Evolutionary conservation across 2,329 filamentous ascomycete species (phyloP), one percentile per base, ranked within the genome.

Genomic region (Stachybotrys echinatus): DNA sequence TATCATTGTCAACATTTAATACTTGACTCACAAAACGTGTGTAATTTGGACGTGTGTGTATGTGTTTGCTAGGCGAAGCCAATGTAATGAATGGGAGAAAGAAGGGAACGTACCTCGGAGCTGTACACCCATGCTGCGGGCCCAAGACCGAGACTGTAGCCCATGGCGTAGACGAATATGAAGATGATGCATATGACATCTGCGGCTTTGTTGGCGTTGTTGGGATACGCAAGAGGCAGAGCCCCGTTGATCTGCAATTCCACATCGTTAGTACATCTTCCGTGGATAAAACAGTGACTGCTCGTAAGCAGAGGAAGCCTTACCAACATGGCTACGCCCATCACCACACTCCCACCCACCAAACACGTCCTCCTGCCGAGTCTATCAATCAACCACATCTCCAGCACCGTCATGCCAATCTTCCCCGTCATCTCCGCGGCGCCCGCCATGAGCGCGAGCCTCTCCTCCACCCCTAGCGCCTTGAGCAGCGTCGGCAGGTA

Each of bases 111-210:
- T 53, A 79, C 76, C 66, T 83, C 79, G 0, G 77, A 73, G n/a
- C 76, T 76, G 52, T 83, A 83, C 0, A 83, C 76, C 79, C 79
- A 83, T 0, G 77, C 71, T 1, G 77, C 74, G 0, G 79, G 77
- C 0, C 79, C 79, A 42, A 82, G 80, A 0, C 79, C 77, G 53
- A 83, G 67, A 47, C 75, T 80, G 58, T 80, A 83, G 1, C 79
- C 79, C 47, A 82, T 69, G 7, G 78, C 76, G 59, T 80, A 83
- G 42, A 83, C 64, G 58, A 82, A 82, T 39, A 82, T 76, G 57
- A 81, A 81, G 12, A 74, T 65, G 20, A 81, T 72, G 56, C 78
- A 81, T 4, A 68, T 60, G 42, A 75, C 71, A 59, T 82, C 76
- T 1, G 79, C 69, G 0, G 61, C 66, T 12, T 63, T 66, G 61